Evolutionary conservation across 2,329 filamentous ascomycete species (phyloP).

Genomic region (Alternaria rosae): DNA sequence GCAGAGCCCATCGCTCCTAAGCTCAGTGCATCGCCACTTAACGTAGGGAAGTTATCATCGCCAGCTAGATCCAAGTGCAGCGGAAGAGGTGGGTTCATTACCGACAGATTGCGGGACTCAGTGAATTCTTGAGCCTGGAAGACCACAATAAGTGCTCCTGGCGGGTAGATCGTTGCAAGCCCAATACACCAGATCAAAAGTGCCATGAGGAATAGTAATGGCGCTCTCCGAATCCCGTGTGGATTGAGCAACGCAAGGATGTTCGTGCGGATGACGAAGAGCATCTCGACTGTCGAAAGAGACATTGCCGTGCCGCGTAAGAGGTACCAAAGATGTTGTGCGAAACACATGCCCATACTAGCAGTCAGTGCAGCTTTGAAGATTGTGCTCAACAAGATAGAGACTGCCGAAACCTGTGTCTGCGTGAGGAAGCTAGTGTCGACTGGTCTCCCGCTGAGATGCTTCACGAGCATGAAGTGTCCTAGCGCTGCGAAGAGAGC

Average conservation of each 20-base stretch:
- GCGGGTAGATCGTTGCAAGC: background rate
- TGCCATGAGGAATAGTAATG: background rate
- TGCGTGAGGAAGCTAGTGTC: background rate
- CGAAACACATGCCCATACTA: background rate
- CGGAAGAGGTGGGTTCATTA: background rate
- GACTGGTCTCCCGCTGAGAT: fast-evolving
- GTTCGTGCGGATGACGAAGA: background rate
- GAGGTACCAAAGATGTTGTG: background rate
- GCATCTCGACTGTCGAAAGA: background rate
- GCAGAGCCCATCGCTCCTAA: too few species aligned
- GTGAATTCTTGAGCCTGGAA: background rate
- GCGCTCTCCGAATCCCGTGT: background rate
- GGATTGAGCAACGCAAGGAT: background rate
- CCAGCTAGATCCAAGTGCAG: background rate
- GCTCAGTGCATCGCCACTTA: background rate
- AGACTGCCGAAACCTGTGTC: background rate
- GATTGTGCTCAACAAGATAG: background rate
- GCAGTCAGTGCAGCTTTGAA: background rate
- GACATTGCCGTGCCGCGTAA: background rate
- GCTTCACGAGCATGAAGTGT: background rate
- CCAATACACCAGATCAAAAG: background rate
- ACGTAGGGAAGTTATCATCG: background rate
- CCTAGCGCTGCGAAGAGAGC: background rate
- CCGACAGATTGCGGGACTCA: background rate
- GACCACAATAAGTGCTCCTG: background rate